These are phyloP conservation scores for Candida pini DNA, from an alignment of 805 yeast species.

Conservation along the genomic window DNA sequence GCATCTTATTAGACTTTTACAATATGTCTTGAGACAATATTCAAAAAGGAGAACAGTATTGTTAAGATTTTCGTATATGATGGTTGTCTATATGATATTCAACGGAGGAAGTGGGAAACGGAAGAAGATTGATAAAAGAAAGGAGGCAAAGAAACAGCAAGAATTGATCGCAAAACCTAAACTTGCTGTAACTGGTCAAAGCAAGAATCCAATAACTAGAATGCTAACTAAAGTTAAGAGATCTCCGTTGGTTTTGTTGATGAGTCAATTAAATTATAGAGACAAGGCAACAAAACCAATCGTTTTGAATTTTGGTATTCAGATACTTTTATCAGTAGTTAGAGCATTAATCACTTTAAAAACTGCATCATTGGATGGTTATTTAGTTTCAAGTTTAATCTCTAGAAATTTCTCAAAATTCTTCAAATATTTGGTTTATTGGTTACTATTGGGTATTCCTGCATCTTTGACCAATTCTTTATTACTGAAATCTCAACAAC, in stretches of 20 bases:
- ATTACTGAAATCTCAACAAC: conserved; percentile 53
- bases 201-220: conserved; percentile 1
- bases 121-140: conserved; percentile 13
- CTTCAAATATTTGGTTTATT: conserved; percentile 53
- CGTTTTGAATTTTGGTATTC: conserved; percentile 34
- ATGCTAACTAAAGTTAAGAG: conserved; percentile 3
- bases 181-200: too few species aligned
- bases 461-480: conserved; percentile 75
- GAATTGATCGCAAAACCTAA: background rate
- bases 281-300: conserved; percentile 10
- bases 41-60: conserved; percentile 17
- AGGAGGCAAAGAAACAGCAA: background rate
- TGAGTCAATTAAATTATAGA: conserved; percentile 12
- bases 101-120: too few species aligned
- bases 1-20: conserved; percentile 9
- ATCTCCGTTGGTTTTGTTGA: conserved; percentile 14
- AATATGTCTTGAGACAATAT: conserved; percentile 14
- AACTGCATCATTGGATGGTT: conserved; percentile 84
- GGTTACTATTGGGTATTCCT: conserved; percentile 86
- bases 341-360: conserved; percentile 73
- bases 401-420: conserved; percentile 63
- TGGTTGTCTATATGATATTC: conserved; percentile 22
- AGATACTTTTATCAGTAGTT: conserved; percentile 52
- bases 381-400: conserved; percentile 74
- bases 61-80: conserved; percentile 17